Evolutionary conservation across 2,329 filamentous ascomycete species (phyloP), one percentile per base, ranked within the genome.

Genomic region (Endothia cerciana): DNA sequence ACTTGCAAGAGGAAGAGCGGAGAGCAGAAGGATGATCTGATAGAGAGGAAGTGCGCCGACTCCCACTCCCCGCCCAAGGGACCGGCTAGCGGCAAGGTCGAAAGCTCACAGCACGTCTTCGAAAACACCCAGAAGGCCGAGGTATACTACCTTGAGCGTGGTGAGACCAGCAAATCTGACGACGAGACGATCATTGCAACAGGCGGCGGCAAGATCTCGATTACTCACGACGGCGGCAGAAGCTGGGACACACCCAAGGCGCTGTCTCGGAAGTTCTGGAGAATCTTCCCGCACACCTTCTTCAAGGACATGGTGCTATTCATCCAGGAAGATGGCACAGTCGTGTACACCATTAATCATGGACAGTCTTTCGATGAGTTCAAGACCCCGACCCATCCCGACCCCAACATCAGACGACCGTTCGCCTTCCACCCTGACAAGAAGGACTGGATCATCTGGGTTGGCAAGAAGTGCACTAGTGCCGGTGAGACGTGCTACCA

Each of bases 381-480:
- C 77, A 78, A 91, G 66, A 87, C 90, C 2, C 91, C 90, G 1
- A 82, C 86, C 51, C 84, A 85, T 69, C 77, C 78, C 7, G 71
- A 80, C 57, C 67, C 70, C 1, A 70, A 74, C 3, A 58, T 72
- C 22, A 74, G 80, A 7, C 55, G 28, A 4, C 84, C 87, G 22
- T 83, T 93, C 51, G 82, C 84, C 43, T 99, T 99, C 80, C 95
- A 99, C 73, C 91, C 93, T 1, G 87, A 90, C 71, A 87, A 91
- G 72, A 91, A 90, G 74, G 91, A 97, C 73, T 97, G 93, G 93
- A 82, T 98, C 53, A 91, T 99, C 68, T 98, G 94, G 93, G 87
- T 91, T 59, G 94, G 94, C 47, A 80, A 88, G 69, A 86, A 90
- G 68, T 96, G 92, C 74, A 85, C 88, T 53, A 19, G 30, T 3